Evolutionary conservation across 306 rosid genomes (phyloP), one percentile per base, ranked within the genome.

Genomic region (Abrus pulchellus): DNA sequence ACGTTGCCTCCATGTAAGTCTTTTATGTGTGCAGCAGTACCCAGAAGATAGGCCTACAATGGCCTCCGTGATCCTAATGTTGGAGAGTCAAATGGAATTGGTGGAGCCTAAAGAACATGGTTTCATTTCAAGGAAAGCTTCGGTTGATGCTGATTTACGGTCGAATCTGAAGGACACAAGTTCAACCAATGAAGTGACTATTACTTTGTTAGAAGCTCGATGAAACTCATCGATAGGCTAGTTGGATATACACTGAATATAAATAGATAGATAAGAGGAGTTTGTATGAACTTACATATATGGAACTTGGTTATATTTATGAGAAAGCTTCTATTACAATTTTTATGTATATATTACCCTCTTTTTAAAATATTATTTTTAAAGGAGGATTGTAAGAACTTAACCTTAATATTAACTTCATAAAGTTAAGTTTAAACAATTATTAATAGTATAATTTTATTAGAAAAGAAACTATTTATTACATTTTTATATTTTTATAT

Each of bases 11-110:
- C 90, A 87, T 30, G 32, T 87, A 5, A 57, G 90, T 68, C 84
- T 87, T 8, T 76, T 89, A 49, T 87, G 93, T 8, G 86, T 83
- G 5, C 92, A 89, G n/a, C 84, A 85, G 0, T 44, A 66, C 3
- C 80, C 87, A 0, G 88, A 87, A 7, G 78, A 71, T 11, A 80
- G 78, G 28, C 83, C 78, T 36, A 61, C 38, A 11, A 80, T 80
- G 78, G 1, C 80, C 1, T 62, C 77, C 0, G 78, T 87, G 1
- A 76, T 87, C 54, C 48, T 52, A 12, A 89, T 87, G 89, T 69
- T 89, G 50, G 77, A 65, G 11, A 43, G 83, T 49, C 80, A 77
- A 36, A 61, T 14, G 30, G 83, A 61, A 13, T 20, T 87, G 78
- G 75, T 66, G 4, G 82, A 75, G 53, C 93, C 93, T 0, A 82